These are phyloP conservation scores for Hirsutella thompsonii DNA, from an alignment of 2,329 filamentous ascomycete species.

Conservation along the genomic window DNA sequence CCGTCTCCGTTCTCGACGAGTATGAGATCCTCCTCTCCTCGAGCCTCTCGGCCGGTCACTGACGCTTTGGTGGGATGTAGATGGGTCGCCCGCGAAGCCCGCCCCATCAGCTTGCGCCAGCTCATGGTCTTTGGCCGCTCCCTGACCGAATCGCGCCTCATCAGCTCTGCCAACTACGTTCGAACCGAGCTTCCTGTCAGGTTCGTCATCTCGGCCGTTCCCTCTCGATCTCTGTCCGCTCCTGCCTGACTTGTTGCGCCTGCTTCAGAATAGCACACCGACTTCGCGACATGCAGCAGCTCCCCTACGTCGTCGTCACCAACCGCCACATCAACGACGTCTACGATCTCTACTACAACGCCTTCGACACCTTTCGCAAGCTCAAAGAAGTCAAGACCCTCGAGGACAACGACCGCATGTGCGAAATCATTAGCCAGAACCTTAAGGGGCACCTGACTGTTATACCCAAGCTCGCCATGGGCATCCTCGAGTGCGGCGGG, in stretches of 20 bases:
- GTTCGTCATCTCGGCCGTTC: constrained; percentile 2
- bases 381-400: constrained; percentile 72
- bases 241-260: not conserved
- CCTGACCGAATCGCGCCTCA: constrained; percentile 74
- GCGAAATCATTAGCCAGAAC: constrained; percentile 64
- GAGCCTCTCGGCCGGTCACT: constrained; percentile 3
- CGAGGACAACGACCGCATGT: constrained; percentile 83
- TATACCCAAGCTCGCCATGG: constrained; percentile 89
- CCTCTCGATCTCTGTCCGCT: not conserved
- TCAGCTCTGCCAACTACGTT: constrained; percentile 96
- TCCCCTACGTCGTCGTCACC: constrained; percentile 92
- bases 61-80: constrained; percentile 29
- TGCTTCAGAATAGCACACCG: constrained; percentile 68
- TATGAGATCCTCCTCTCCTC: constrained; percentile 21
- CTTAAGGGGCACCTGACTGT: constrained; percentile 82
- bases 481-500: constrained; percentile 78
- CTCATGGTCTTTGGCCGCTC: constrained; percentile 95
- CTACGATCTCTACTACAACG: constrained; percentile 91
- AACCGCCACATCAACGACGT: constrained; percentile 89
- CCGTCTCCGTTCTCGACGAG: constrained; percentile 52
- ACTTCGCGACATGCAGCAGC: constrained; percentile 89
- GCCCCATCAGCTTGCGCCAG: constrained; percentile 92
- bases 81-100: constrained; percentile 85
- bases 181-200: constrained; percentile 60
- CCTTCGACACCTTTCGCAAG: constrained; percentile 84